Base-by-base conservation (phyloP, 2,329 filamentous ascomycete species). In the Colletotrichum sojae region DNA sequence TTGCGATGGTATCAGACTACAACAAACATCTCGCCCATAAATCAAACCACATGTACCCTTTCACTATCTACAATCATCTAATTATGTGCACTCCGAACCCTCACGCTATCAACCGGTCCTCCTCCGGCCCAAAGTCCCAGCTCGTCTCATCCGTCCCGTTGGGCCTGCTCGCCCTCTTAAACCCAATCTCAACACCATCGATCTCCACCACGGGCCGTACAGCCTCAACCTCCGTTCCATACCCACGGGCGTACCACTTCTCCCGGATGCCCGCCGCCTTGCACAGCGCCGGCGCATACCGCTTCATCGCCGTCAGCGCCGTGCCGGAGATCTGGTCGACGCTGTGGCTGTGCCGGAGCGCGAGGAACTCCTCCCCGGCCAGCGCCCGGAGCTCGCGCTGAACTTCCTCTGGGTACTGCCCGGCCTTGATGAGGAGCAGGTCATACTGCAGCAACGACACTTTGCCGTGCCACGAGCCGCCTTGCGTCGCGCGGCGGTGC, bases 391-490 rank as follows among this genome's bases (percentile, higher is more conserved):
- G 77, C 58, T 82, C 73, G 12, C 83, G 78, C 78, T 91, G 86
- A 2, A 91, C 83, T 0, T 82, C 77, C 0, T 82, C 79, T 0
- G 87, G 81, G 69, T 92, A 88, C 46, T 87, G 77, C 0, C 90
- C 90, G 0, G 89, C 83, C 18, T 86, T 83, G 73, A 92, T 86
- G 22, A 93, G 83, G 2, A 91, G 84, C 1, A 92, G 83, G 71
- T 93, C 90, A 75, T 93, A 93, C 73, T 93, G 90, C 74, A 90
- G 83, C 18, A 93, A 81, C 1, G 89, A 91, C 0, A 86, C 88
- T 60, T 86, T 88, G 55, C 90, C 90, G 67, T 89, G 83, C 83
- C 90, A 92, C 1, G 89, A 91, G 1, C 91, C 91, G 18, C 91
- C 91, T 13, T 80, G 77, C 9, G 85, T 89, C 0, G 90, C 87